These are phyloP conservation scores for Coemansia sp. DNA, from an alignment of 192 early-diverging fungal genomes.

Conservation along the genomic window DNA sequence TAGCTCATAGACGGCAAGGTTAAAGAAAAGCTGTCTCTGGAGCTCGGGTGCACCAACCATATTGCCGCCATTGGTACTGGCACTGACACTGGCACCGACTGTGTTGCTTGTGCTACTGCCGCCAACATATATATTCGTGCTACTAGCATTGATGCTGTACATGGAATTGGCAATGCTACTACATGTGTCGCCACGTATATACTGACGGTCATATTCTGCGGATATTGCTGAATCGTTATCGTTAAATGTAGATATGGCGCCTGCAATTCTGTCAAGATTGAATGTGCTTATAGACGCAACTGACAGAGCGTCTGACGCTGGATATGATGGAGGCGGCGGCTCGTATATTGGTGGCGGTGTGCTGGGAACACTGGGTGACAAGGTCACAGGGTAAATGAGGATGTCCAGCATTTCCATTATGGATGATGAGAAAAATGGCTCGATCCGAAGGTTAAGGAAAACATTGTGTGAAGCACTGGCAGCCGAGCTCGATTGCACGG, in stretches of 20 bases:
- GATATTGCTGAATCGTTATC: conserved; percentile 18
- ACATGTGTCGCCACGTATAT: conserved; percentile 18
- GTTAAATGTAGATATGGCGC: conserved; percentile 12
- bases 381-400: conserved; percentile 26
- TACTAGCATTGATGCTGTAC: conserved; percentile 8
- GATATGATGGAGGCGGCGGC: conserved; percentile 51
- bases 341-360: conserved; percentile 53
- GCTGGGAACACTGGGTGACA: conserved; percentile 47
- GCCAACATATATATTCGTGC: conserved; percentile 7
- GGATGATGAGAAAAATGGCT: conserved; percentile 50
- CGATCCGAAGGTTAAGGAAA: conserved; percentile 45
- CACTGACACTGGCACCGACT: neutral
- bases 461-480: conserved; percentile 30
- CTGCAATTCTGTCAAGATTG: conserved; percentile 18
- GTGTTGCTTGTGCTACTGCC: neutral
- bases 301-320: conserved; percentile 28
- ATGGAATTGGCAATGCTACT: conserved; percentile 3
- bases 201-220: conserved; percentile 21
- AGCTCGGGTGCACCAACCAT: conserved; percentile 14
- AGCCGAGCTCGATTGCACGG: conserved; percentile 30
- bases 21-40: conserved; percentile 42
- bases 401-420: conserved; percentile 50
- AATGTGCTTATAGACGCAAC: conserved; percentile 32
- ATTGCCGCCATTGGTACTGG: conserved; percentile 3
- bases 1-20: conserved; percentile 46